A percentile compares a stretch with the other conserved stretches of the same genome.
Conservation (phyloP, 1,284 basidiomycete species). For the Hymenochaete sp. region DNA sequence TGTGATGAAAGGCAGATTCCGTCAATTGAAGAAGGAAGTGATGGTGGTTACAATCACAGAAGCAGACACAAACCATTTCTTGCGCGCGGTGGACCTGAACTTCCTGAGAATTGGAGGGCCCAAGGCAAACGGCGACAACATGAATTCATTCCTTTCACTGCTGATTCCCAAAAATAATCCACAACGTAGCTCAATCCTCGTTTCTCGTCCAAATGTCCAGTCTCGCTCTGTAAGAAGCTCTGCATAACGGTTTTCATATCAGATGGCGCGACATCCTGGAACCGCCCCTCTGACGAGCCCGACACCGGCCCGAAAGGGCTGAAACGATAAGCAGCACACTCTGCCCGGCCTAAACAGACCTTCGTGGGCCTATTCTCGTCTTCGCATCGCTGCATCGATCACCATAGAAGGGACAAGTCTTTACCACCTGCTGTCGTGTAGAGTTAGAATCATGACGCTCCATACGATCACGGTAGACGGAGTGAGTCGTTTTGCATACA, state of each 20-base stretch:
- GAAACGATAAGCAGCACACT: no score
- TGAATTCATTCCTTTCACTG: background rate
- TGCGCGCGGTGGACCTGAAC: background rate
- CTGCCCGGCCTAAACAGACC: no score
- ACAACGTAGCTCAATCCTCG: background rate
- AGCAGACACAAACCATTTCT: background rate
- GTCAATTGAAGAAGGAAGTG: background rate
- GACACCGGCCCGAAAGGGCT: no score
- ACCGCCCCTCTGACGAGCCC: no score
- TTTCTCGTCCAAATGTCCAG: background rate
- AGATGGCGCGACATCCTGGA: no score
- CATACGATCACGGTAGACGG: conserved; percentile 38
- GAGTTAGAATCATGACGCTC: background rate
- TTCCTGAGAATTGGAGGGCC: background rate
- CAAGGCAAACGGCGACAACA: background rate
- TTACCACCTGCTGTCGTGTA: no score
- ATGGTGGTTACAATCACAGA: conserved; percentile 1
- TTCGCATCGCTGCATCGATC: no score
- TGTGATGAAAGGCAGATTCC: background rate
- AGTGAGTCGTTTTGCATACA: conserved; percentile 28
- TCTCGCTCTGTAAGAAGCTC: no score
- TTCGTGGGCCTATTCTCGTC: no score
- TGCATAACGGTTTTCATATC: no score
- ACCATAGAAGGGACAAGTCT: no score
- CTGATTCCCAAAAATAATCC: background rate